These are phyloP conservation scores for Lasiosphaeria miniovina DNA, from an alignment of 495 filamentous ascomycete genomes.

Conservation along the genomic window DNA sequence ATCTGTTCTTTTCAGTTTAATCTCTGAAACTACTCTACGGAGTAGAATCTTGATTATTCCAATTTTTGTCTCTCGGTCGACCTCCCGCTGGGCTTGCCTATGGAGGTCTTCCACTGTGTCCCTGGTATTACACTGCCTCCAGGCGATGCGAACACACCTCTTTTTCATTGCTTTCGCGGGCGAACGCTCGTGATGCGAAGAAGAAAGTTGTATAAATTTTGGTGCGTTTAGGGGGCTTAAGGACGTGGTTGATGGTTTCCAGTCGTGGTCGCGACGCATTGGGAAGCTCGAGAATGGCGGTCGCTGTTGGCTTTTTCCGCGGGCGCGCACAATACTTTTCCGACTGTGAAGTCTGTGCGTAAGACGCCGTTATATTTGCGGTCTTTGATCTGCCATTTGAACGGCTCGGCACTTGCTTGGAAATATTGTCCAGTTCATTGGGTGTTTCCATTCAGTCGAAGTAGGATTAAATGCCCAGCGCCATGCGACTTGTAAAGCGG, in stretches of 20 bases:
- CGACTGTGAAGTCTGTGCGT: neutral
- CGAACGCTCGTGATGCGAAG: conserved; percentile 16
- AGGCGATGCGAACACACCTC: conserved; percentile 65
- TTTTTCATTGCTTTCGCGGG: conserved; percentile 22
- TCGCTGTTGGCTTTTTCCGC: too few relatives aligned
- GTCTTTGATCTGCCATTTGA: too few relatives aligned
- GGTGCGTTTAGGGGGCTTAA: neutral
- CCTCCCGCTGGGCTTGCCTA: conserved; percentile 70
- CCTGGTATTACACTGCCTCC: conserved; percentile 85
- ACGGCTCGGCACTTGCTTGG: neutral
- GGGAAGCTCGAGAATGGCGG: too few relatives aligned
- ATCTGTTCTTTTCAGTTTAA: conserved; percentile 99
- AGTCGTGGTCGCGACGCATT: too few relatives aligned
- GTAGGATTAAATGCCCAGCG: too few relatives aligned
- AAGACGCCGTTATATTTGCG: neutral
- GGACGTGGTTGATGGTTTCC: neutral
- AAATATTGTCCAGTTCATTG: neutral
- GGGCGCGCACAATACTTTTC: too few relatives aligned
- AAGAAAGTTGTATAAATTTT: conserved; percentile 6
- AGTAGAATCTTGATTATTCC: conserved; percentile 79
- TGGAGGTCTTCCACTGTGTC: conserved; percentile 69
- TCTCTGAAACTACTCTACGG: conserved; percentile 65
- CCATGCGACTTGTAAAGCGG: too few relatives aligned
- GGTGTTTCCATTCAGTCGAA: too few relatives aligned
- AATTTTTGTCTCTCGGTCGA: conserved; percentile 58